Base-by-base conservation (phyloP, 768 basidiomycete species). In the Russula ochroleuca region DNA sequence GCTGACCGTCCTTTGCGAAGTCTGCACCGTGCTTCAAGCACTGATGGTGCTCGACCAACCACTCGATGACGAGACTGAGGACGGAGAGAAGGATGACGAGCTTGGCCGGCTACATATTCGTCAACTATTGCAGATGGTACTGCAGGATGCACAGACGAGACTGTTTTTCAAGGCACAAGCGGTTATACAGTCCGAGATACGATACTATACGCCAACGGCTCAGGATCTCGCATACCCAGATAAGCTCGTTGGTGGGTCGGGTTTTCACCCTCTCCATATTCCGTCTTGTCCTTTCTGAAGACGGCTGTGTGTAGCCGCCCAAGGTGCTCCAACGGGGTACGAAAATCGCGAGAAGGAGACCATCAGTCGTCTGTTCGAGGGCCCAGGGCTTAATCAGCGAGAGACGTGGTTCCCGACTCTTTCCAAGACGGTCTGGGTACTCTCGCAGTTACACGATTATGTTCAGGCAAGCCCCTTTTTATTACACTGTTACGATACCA, bases 141-240 rank as follows among this genome's bases (percentile, higher is more conserved):
- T 98, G 31, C 95, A 98, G 72, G 96, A 98, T 72, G 94, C 95
- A 1, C 96, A 98, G 78, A 98, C 97, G 14, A 77, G 94, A 59
- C 74, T 98, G 51, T 94, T 98, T 69, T 98, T 98, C 82, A 90
- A 97, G 72, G 95, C 95, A 7, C 95, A 98, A 74, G 83, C 92
- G 1, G 81, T 97, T 50, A 85, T 99, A 37, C 90, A 94, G 70
- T 82, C 84, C 37, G 96, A 98, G 57, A 92, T 98, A 40, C 79
- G 88, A 67, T 87, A 91, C 69, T 98, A 89, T 73, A 79, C 80
- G 1, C 87, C 93, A 0, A 88, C 84, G 65, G 74, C 80, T 2
- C 88, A 86, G 67, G 95, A 98, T 72, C 75, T 98, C 52, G 85
- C 85, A 15, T 98, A 94, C 76, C 94, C 95, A 23, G 86, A 86